Percentiles rank a stretch among this genome's conserved stretches.
Evolutionary conservation across 345 rosid genomes (phyloP).

Genomic region (Murraya koenigii): DNA sequence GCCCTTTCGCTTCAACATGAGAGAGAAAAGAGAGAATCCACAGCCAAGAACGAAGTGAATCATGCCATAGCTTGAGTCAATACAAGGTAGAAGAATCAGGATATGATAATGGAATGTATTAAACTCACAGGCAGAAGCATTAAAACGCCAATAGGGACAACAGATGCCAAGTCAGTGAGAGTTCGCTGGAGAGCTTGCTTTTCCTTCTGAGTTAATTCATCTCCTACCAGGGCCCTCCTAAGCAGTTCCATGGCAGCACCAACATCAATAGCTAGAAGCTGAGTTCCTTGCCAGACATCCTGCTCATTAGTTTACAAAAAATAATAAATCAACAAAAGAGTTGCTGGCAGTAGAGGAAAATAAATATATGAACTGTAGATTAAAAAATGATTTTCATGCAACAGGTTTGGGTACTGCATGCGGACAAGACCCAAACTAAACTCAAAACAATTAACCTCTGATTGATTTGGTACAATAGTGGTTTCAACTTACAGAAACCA

Average conservation of each 20-base stretch:
- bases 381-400: not conserved
- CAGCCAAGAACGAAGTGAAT: not conserved
- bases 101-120: not conserved
- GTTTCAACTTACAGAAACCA: not conserved
- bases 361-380: not conserved
- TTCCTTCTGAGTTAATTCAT: constrained; percentile 85
- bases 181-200: constrained; percentile 81
- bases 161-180: constrained; percentile 86
- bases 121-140: constrained; percentile 97
- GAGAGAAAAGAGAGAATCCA: not conserved
- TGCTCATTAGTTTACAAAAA: constrained; percentile 30
- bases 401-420: no score
- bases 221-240: constrained; percentile 70
- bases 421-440: not conserved
- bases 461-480: not conserved
- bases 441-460: not conserved
- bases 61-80: not conserved
- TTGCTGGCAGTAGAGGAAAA: not conserved
- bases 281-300: constrained; percentile 99
- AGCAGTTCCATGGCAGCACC: constrained; percentile 81
- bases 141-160: constrained; percentile 82
- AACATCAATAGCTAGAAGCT: constrained; percentile 89
- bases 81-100: not conserved
- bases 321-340: not conserved
- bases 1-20: not conserved